Base-by-base conservation (phyloP, 495 filamentous ascomycete species). In the Niebla homalea region DNA sequence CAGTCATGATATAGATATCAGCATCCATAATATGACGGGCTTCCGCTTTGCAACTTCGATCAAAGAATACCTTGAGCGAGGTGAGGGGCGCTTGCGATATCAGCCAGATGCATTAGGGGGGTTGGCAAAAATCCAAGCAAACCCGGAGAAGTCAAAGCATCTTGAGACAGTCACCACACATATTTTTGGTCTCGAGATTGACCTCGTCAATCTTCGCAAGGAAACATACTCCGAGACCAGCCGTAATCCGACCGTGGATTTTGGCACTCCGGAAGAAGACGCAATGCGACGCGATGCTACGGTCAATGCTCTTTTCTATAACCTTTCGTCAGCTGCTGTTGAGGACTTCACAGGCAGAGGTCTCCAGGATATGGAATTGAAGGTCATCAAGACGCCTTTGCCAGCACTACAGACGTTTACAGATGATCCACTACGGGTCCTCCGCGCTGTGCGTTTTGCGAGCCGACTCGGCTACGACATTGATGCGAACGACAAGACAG, bases 111-210 rank as follows among this genome's bases (percentile, higher is more conserved):
- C 60, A 14, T 65, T 76, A 42, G 64, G 68, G 15, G 72, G 70
- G 49, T 65, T 90, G 43, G 78, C 88, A 59, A 87, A 81, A 58
- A 85, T 93, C 56, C 79, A 85, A 48, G 81, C 80, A 43, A 97
- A 99, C 60, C 93, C 92, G 1, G 92, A 97, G 57, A 96, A 95
- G 66, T 94, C 87, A 16, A 99, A 99, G 68, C 89, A 99, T 64
- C 74, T 99, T 22, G 92, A 93, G 66, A 97, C 93, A 0, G 85
- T 85, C 11, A 94, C 86, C 2, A 89, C 82, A 2, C 84, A 71
- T 54, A 76, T 98, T 26, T 81, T 94, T 53, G 89, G 87, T 1
- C 68, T 94, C 35, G 90, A 97, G 58, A 75, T 97, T 20, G 92
- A 98, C 56, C 76, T 98, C 56, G 92, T 98, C 37, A 97, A 98